These are phyloP conservation scores for Coprinellus micaceus DNA, from an alignment of 768 basidiomycete species.

Conservation along the genomic window DNA sequence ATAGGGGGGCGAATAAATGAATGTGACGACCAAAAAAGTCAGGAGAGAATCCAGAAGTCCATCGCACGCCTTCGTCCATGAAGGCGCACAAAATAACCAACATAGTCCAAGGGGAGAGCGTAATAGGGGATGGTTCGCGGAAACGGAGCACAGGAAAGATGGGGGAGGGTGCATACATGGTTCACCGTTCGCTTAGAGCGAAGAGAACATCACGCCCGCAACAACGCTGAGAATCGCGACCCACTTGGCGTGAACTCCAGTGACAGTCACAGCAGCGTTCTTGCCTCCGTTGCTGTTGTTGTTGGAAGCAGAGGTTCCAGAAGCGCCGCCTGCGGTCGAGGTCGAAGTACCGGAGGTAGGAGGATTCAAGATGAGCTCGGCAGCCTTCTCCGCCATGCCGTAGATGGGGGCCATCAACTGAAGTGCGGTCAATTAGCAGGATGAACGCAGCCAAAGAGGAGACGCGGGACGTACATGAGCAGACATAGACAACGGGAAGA, in stretches of 20 bases:
- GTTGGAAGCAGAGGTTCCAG: background rate
- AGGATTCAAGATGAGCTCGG: slow-evolving; percentile 18
- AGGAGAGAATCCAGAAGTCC: no score
- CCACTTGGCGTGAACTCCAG: background rate
- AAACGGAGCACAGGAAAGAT: background rate
- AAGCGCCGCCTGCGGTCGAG: background rate
- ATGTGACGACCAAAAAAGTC: no score
- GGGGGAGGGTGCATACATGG: background rate
- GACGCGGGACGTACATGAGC: background rate
- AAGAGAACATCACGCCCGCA: background rate
- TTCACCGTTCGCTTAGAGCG: background rate
- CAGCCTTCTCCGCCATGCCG: slow-evolving; percentile 24
- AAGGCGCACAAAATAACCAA: no score
- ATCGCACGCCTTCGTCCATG: no score
- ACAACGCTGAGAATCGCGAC: background rate
- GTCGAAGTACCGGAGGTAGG: slow-evolving; percentile 2
- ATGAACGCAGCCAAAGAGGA: no score
- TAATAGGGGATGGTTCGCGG: no score
- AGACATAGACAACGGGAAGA: slow-evolving; percentile 38
- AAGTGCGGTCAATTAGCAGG: no score
- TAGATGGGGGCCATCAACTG: slow-evolving; percentile 24
- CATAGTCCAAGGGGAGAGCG: background rate
- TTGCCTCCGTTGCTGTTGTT: background rate
- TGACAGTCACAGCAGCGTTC: background rate
- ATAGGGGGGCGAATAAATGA: no score